A percentile compares a stretch with the other conserved stretches of the same genome.
phyloP scores from a whole-genome alignment of 768 basidiomycete genomes.

The Trametes sanguinea region DNA sequence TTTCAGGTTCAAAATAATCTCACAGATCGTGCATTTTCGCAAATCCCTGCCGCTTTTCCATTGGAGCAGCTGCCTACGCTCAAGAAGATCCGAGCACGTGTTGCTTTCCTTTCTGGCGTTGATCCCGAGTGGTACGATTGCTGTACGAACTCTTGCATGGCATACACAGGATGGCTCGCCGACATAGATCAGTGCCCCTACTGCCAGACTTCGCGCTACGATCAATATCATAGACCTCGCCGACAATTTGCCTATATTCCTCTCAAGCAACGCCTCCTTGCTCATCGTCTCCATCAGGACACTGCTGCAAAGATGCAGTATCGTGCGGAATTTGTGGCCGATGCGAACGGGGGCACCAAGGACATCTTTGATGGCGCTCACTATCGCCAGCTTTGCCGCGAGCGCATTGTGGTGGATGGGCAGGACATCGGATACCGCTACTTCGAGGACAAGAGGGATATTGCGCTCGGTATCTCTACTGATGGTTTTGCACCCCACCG shows the following conservation, averaged over 20 bases:
- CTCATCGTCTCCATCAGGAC: conserved; percentile 22
- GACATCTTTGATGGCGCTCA: conserved; percentile 41
- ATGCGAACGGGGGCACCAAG: conserved; percentile 24
- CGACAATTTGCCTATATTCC: conserved; percentile 41
- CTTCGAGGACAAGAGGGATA: conserved; percentile 41
- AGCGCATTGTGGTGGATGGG: conserved; percentile 33
- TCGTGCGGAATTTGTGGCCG: conserved; percentile 28
- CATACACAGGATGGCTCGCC: conserved; percentile 37
- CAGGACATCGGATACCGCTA: conserved; percentile 27
- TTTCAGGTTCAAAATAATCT: too few species aligned
- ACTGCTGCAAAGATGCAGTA: conserved; percentile 35
- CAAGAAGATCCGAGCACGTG: too few species aligned
- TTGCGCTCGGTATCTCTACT: conserved; percentile 42
- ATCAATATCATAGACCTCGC: conserved; percentile 26
- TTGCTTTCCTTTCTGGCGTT: too few species aligned
- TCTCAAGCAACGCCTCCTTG: conserved; percentile 40
- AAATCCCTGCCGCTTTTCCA: too few species aligned
- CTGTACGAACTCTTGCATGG: conserved; percentile 44
- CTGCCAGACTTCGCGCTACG: conserved; percentile 35
- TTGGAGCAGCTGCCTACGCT: too few species aligned
- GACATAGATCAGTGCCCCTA: conserved; percentile 33
- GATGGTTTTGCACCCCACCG: conserved; percentile 47
- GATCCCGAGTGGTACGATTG: conserved; percentile 36
- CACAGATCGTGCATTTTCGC: too few species aligned
- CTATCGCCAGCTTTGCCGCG: conserved; percentile 32